Percentiles rank a stretch among this genome's conserved stretches.
phyloP scores from a whole-genome alignment of 768 basidiomycete species.

The Kwoniella europaea region DNA sequence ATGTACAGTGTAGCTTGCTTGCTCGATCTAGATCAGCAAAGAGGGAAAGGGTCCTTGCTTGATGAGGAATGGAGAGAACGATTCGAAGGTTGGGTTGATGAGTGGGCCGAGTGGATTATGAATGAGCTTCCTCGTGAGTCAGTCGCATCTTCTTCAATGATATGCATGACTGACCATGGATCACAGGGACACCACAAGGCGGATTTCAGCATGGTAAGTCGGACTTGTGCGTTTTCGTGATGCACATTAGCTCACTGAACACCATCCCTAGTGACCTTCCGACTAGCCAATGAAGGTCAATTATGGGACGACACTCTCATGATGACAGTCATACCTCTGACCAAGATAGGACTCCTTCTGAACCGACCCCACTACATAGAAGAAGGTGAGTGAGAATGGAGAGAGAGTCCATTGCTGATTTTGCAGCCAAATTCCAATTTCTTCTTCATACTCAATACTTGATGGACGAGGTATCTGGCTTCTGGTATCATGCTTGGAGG shows the following conservation, averaged over 20 bases:
- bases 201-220: constrained; percentile 51
- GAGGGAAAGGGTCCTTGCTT: constrained; percentile 57
- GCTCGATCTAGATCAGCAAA: constrained; percentile 52
- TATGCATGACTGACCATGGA: neutral
- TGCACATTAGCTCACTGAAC: neutral
- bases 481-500: constrained; percentile 57
- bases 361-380: constrained; percentile 64
- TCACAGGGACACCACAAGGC: constrained; percentile 38
- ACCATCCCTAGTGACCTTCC: constrained; percentile 43
- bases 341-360: constrained; percentile 66
- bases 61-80: constrained; percentile 11
- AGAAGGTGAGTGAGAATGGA: constrained; percentile 51
- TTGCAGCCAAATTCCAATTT: constrained; percentile 52
- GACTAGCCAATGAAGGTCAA: constrained; percentile 55
- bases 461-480: constrained; percentile 49
- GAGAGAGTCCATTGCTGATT: neutral
- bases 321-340: constrained; percentile 65
- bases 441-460: constrained; percentile 54
- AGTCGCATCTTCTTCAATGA: neutral
- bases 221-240: neutral
- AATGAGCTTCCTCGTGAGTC: constrained; percentile 58
- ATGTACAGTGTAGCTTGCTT: constrained; percentile 26
- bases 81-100: constrained; percentile 60
- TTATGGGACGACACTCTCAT: constrained; percentile 68
- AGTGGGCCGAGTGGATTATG: constrained; percentile 61